Conservation (phyloP, 345 rosid species). For the Clausena lansium region DNA sequence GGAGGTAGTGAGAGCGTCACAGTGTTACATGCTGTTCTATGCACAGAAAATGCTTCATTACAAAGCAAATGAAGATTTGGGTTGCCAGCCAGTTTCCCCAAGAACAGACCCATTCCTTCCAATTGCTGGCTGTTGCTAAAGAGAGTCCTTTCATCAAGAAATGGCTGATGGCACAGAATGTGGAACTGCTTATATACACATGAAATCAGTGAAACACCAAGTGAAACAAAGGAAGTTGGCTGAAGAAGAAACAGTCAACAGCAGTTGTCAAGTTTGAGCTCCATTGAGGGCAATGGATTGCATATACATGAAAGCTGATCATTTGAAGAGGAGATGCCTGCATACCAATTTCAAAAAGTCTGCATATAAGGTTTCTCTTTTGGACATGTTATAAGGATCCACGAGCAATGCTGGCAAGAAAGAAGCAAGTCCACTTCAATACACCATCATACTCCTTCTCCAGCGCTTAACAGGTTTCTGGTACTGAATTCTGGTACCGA, state of each 20-base stretch:
- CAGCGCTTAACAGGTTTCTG: conserved; percentile 14
- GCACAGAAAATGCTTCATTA: conserved; percentile 63
- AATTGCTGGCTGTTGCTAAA: conserved; percentile 56
- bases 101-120: conserved; percentile 38
- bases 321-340: conserved; percentile 4
- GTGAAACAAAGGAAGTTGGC: background rate
- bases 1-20: conserved; percentile 74
- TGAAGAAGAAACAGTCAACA: background rate
- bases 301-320: background rate
- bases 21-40: conserved; percentile 87
- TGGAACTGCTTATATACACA: conserved; percentile 15
- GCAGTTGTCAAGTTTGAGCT: background rate
- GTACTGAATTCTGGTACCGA: conserved; percentile 13
- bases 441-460: background rate
- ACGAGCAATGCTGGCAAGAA: background rate
- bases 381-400: background rate
- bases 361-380: background rate
- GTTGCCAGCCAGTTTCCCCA: conserved; percentile 30
- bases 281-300: background rate
- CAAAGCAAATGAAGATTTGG: conserved; percentile 41
- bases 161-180: conserved; percentile 26
- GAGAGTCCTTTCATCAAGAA: background rate
- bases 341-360: background rate
- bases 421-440: background rate
- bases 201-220: background rate